These are phyloP conservation scores for Cytidiella melzeri DNA, from an alignment of 768 basidiomycete genomes.

Conservation along the genomic window DNA sequence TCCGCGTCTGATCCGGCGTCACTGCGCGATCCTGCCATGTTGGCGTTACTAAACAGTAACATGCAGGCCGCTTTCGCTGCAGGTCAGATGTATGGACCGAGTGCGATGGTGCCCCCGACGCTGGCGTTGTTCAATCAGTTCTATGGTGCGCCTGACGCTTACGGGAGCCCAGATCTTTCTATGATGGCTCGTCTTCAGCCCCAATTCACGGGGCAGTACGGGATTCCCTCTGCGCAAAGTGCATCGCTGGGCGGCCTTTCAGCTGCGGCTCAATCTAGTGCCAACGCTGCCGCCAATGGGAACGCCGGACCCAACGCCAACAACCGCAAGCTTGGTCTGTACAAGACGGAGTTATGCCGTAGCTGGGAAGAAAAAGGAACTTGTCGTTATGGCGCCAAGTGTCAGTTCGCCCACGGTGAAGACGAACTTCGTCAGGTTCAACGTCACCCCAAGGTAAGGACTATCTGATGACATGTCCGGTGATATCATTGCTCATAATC, in stretches of 20 bases:
- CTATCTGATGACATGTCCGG: slow-evolving; percentile 18
- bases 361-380: slow-evolving; percentile 92
- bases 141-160: slow-evolving; percentile 52
- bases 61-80: slow-evolving; percentile 48
- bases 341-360: slow-evolving; percentile 86
- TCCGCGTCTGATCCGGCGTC: slow-evolving; percentile 79
- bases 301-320: slow-evolving; percentile 73
- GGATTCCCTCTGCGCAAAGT: slow-evolving; percentile 12
- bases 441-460: slow-evolving; percentile 77
- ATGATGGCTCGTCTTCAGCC: slow-evolving; percentile 59
- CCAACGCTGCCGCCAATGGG: slow-evolving; percentile 6
- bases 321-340: slow-evolving; percentile 84
- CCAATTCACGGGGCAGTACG: slow-evolving; percentile 49
- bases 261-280: slow-evolving; percentile 3
- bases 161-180: slow-evolving; percentile 43
- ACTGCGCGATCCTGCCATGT: slow-evolving; percentile 62
- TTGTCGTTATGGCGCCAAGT: slow-evolving; percentile 83
- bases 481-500: background rate
- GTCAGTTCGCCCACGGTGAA: slow-evolving; percentile 91
- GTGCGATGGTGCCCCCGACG: slow-evolving; percentile 38
- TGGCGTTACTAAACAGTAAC: slow-evolving; percentile 53
- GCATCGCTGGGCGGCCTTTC: slow-evolving; percentile 14
- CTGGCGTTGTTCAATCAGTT: slow-evolving; percentile 70
- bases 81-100: slow-evolving; percentile 49
- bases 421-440: slow-evolving; percentile 81